Evolutionary conservation across 202 grass and related monocot genomes (phyloP).

Genomic region (Zoysia matrella): DNA sequence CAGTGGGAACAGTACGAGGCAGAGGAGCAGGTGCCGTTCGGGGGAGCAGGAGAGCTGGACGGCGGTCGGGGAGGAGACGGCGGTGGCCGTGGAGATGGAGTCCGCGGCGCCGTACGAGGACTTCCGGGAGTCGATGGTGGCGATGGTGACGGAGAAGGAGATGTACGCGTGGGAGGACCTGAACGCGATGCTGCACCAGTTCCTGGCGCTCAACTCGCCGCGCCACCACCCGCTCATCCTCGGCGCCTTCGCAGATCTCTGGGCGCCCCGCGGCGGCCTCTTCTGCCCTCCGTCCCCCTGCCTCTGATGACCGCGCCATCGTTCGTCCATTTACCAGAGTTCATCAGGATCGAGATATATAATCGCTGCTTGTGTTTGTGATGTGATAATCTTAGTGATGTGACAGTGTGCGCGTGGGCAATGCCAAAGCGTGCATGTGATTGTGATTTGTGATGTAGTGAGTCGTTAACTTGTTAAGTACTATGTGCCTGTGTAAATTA

Average conservation of each 20-base stretch:
- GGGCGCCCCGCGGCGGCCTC: constrained; percentile 48
- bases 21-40: neutral
- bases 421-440: neutral
- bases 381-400: neutral
- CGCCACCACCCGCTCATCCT: constrained; percentile 78
- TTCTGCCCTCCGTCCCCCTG: constrained; percentile 68
- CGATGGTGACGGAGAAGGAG: constrained; percentile 81
- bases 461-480: neutral
- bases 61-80: neutral
- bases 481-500: no score
- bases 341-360: neutral
- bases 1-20: neutral
- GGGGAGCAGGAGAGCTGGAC: neutral
- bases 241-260: constrained; percentile 83
- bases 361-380: neutral
- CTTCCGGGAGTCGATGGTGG: constrained; percentile 82
- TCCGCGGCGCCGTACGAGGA: constrained; percentile 68
- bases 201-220: constrained; percentile 83
- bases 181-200: constrained; percentile 70
- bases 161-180: constrained; percentile 93
- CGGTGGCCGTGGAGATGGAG: constrained; percentile 56
- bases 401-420: neutral
- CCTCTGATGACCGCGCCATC: constrained; percentile 1
- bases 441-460: neutral
- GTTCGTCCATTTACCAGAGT: neutral